These are phyloP conservation scores for Lasiosphaeria miniovina DNA, from an alignment of 495 filamentous ascomycete species.

Conservation along the genomic window DNA sequence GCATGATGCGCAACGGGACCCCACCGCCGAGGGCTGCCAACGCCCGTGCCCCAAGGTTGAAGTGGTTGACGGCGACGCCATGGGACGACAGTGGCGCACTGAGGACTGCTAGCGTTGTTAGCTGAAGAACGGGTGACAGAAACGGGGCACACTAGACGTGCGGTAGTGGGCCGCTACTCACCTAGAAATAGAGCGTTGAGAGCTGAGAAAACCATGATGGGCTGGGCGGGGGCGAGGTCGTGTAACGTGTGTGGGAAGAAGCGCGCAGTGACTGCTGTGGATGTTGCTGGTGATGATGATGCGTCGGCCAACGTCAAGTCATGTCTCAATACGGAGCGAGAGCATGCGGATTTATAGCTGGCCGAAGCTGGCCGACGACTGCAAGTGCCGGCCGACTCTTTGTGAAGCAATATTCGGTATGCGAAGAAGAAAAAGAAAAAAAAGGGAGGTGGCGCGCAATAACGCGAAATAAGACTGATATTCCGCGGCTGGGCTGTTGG, in stretches of 20 bases:
- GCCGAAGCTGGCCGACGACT: not conserved
- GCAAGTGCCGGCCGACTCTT: not conserved
- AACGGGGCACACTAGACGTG: not conserved
- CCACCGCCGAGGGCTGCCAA: conserved; percentile 19
- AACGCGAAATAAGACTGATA: not conserved
- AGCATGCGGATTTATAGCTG: not conserved
- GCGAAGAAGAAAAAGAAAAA: not conserved
- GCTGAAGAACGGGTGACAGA: not conserved
- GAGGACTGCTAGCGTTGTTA: conserved; percentile 17
- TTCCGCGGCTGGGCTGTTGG: not conserved
- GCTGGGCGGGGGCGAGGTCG: not conserved
- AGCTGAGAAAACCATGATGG: conserved; percentile 11
- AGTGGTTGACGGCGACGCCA: conserved; percentile 24
- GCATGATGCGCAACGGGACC: conserved; percentile 46
- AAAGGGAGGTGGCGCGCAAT: not conserved
- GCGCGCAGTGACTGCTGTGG: not conserved
- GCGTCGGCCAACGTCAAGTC: not conserved
- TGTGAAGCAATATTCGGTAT: not conserved
- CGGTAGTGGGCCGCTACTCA: not conserved
- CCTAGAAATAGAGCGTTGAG: conserved; percentile 13
- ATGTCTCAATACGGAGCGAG: not conserved
- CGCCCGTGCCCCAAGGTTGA: conserved; percentile 13
- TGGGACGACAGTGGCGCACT: conserved; percentile 25
- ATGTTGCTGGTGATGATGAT: not conserved
- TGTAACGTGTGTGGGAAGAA: not conserved